phyloP scores from a whole-genome alignment of 768 basidiomycete species.

The Ramaria rubella region DNA sequence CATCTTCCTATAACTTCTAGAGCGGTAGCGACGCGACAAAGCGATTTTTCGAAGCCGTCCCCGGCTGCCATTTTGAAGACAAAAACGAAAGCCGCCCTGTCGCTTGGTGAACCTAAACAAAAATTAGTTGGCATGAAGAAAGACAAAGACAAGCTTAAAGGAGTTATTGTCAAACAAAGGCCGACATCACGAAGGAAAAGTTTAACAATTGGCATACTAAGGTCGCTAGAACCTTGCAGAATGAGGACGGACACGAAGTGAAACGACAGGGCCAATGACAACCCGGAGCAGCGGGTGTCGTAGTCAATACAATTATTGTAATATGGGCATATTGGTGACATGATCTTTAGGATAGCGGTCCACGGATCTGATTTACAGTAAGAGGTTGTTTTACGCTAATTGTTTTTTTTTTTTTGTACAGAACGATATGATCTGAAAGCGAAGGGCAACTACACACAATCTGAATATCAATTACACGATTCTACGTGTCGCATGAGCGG shows the following conservation, averaged over 20 bases:
- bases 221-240: slow-evolving; percentile 8
- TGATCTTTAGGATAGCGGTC: too few relatives aligned
- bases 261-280: slow-evolving; percentile 50
- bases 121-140: slow-evolving; percentile 42
- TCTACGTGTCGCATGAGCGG: slow-evolving; percentile 21
- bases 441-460: too few relatives aligned
- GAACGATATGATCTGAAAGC: too few relatives aligned
- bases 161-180: slow-evolving; percentile 72
- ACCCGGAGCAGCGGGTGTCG: slow-evolving; percentile 23
- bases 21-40: slow-evolving; percentile 66
- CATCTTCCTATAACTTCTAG: slow-evolving; percentile 34
- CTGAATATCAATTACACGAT: background rate
- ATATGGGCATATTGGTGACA: too few relatives aligned
- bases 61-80: slow-evolving; percentile 21
- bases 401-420: too few relatives aligned
- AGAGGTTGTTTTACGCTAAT: too few relatives aligned
- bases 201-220: slow-evolving; percentile 11
- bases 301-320: too few relatives aligned
- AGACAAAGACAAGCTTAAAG: slow-evolving; percentile 68
- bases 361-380: too few relatives aligned
- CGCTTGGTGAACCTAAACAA: slow-evolving; percentile 18
- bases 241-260: slow-evolving; percentile 31
- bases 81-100: slow-evolving; percentile 14
- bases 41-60: slow-evolving; percentile 21
- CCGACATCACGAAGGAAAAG: slow-evolving; percentile 18